Base-by-base conservation (phyloP, 805 yeast genomes). In the Trichomonascus vanleenenianus region DNA sequence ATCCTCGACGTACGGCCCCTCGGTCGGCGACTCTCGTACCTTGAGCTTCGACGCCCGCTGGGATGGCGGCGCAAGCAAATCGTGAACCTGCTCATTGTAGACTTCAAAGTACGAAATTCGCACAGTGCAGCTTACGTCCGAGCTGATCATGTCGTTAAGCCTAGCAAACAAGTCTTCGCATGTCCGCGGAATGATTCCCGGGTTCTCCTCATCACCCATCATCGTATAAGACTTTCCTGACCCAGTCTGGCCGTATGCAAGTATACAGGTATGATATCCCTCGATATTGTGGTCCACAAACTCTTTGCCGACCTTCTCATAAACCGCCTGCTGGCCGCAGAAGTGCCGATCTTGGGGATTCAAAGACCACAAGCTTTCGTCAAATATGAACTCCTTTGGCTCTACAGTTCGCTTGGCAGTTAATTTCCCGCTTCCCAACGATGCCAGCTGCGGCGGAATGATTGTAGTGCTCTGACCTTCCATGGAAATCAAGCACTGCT, bases 161-260 rank as follows among this genome's bases (percentile, higher is more conserved):
- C 69, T 67, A 2, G 62, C 59, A 52, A 83, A 74, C 10, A 85
- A 63, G 47, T 75, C 78, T 25, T 63, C 51, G 45, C 86, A 75
- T 11, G 81, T 66, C 43, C 70, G 49, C 0, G 93, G 89, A 35
- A 85, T 79, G 59, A 85, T 66, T 0, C 95, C 95, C 11, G 75
- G 75, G 2, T 72, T 66, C 2, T 57, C 59, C 1, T 64, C 55
- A 9, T 70, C 52, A 0, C 85, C 84, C 65, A 85, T 75, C 93
- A 85, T 85, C 1, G 95, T 86, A 62, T 76, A 81, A 0, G 94
- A 79, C 57, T 85, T 85, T 0, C 95, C 95, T 0, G 93, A 74
- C 1, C 85, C 89, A 0, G 95, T 86, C 60, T 86, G 95, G 3
- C 88, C 89, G 55, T 83, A 82, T 1, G 88, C 87, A 60, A 82